A percentile compares a stretch with the other conserved stretches of the same genome.
Conservation (phyloP, 2,329 filamentous ascomycete genomes). For the Nigrograna mackinnonii region DNA sequence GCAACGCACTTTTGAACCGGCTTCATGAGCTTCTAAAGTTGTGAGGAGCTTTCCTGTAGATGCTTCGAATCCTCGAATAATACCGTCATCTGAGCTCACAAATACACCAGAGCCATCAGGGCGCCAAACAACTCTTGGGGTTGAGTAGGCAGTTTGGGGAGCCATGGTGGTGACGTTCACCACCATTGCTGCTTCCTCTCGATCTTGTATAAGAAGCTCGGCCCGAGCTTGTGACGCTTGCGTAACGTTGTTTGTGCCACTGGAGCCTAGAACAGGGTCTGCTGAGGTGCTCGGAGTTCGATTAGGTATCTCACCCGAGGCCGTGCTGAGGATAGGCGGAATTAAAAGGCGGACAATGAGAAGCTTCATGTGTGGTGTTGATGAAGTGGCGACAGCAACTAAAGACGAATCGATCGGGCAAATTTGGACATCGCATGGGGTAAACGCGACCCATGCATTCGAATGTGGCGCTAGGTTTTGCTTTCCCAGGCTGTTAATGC, state of each 20-base stretch:
- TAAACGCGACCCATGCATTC: constrained; percentile 67
- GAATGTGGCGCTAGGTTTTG: constrained; percentile 66
- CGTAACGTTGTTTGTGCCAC: constrained; percentile 39
- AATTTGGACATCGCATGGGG: constrained; percentile 60
- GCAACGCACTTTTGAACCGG: constrained; percentile 61
- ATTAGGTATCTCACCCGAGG: not conserved
- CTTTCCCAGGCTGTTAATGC: constrained; percentile 49
- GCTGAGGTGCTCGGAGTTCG: constrained; percentile 6
- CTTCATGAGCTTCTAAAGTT: constrained; percentile 58
- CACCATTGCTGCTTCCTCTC: constrained; percentile 63
- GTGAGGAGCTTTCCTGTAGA: constrained; percentile 60
- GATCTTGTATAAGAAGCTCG: constrained; percentile 55
- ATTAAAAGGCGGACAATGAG: constrained; percentile 62
- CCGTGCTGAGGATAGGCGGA: constrained; percentile 36
- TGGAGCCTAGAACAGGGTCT: constrained; percentile 6
- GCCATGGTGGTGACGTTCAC: constrained; percentile 63
- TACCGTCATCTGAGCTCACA: constrained; percentile 68
- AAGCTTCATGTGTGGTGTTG: constrained; percentile 65
- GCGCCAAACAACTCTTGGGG: constrained; percentile 64
- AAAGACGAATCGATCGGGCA: constrained; percentile 59
- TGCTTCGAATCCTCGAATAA: constrained; percentile 62
- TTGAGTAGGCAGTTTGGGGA: constrained; percentile 67
- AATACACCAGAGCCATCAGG: constrained; percentile 65
- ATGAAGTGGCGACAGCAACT: constrained; percentile 63
- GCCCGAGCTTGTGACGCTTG: constrained; percentile 58